phyloP scores from a whole-genome alignment of 2,329 filamentous ascomycete species.

The Neonectria sp. region DNA sequence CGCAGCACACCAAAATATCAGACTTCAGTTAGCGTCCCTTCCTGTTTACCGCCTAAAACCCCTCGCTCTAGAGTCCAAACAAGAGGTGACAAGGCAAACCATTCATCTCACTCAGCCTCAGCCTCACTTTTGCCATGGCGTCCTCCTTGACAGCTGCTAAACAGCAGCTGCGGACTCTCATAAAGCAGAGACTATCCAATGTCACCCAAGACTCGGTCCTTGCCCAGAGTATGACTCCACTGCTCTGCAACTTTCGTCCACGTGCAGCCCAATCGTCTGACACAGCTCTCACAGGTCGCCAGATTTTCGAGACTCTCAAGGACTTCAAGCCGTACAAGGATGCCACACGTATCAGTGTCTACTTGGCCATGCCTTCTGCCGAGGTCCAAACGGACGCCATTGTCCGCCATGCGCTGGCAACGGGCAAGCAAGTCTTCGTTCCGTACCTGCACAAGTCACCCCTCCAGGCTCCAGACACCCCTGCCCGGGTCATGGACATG shows the following conservation, averaged over 20 bases:
- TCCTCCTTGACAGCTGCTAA: conserved; percentile 76
- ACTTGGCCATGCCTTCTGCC: conserved; percentile 90
- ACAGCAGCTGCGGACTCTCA: conserved; percentile 79
- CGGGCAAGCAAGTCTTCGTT: conserved; percentile 90
- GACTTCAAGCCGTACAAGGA: conserved; percentile 81
- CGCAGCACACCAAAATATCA: conserved; percentile 7
- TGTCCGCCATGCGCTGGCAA: conserved; percentile 82
- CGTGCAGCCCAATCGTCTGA: conserved; percentile 35
- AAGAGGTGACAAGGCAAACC: conserved; percentile 13
- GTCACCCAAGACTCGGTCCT: conserved; percentile 74
- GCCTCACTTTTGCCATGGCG: conserved; percentile 59
- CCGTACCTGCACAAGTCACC: conserved; percentile 84
- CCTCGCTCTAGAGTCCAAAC: conserved; percentile 31
- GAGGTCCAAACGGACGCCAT: conserved; percentile 90
- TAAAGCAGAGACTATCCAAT: conserved; percentile 76
- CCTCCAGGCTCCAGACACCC: conserved; percentile 64
- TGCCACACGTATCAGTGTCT: conserved; percentile 85
- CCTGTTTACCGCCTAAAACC: conserved; percentile 17
- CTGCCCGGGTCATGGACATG: conserved; percentile 91
- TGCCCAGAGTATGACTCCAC: conserved; percentile 76
- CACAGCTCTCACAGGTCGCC: conserved; percentile 66
- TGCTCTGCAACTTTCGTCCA: conserved; percentile 8
- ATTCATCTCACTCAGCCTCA: conserved; percentile 16
- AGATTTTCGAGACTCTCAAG: conserved; percentile 76
- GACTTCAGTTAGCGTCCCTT: conserved; percentile 18